A percentile compares a stretch with the other conserved stretches of the same genome.
These are phyloP conservation scores for Candida cerambycidarum DNA, from an alignment of 805 yeast genomes.

Conservation along the genomic window DNA sequence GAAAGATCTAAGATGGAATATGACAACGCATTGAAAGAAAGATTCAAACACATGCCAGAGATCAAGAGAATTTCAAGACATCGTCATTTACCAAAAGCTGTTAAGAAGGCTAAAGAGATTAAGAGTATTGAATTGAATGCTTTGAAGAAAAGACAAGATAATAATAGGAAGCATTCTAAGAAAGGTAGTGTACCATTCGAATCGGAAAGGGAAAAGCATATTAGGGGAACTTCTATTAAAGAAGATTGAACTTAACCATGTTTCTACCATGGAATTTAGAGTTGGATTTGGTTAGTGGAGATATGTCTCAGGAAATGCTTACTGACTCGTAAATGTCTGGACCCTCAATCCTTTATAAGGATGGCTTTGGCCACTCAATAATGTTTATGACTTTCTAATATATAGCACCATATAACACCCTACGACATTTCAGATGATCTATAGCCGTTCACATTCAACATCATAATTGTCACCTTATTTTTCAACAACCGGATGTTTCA, in stretches of 20 bases:
- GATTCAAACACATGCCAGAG: constrained; percentile 96
- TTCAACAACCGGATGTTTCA: too few species aligned
- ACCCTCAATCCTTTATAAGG: too few species aligned
- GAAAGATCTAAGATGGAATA: constrained; percentile 84
- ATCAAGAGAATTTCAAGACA: constrained; percentile 86
- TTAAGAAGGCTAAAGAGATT: constrained; percentile 87
- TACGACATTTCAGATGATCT: too few species aligned
- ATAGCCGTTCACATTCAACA: too few species aligned
- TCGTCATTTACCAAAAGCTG: constrained; percentile 83
- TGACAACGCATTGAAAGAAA: constrained; percentile 86
- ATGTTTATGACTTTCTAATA: too few species aligned
- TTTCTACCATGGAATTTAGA: too few species aligned
- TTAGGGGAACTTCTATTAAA: constrained; percentile 75
- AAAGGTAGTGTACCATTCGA: constrained; percentile 55
- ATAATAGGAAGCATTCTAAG: constrained; percentile 77
- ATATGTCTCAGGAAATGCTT: too few species aligned
- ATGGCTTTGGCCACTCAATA: too few species aligned
- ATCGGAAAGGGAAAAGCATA: constrained; percentile 83
- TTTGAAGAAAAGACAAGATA: constrained; percentile 77
- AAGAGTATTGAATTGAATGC: constrained; percentile 73
- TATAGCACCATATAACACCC: too few species aligned
- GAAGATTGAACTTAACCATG: constrained; percentile 21
- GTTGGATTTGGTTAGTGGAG: too few species aligned
- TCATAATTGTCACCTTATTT: too few species aligned
- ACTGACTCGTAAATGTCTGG: too few species aligned